Evolutionary conservation across 2,329 filamentous ascomycete genomes (phyloP).

Genomic region (Ophiostoma sp.): DNA sequence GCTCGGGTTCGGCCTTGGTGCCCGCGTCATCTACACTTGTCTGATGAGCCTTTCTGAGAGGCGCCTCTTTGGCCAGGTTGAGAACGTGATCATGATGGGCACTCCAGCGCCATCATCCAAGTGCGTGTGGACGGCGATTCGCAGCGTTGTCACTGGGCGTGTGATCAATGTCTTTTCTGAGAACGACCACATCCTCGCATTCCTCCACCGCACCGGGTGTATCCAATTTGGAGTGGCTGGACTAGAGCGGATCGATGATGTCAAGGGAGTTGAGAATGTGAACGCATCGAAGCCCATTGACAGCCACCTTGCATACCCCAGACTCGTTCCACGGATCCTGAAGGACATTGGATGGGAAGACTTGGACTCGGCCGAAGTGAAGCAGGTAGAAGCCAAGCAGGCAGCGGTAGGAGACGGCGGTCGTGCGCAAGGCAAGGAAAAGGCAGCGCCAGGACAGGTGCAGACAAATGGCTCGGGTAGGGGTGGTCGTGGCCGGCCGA

Average conservation of each 20-base stretch:
- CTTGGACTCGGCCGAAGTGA: constrained; percentile 43
- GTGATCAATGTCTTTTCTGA: constrained; percentile 88
- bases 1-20: constrained; percentile 76
- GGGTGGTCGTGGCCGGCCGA: neutral
- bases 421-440: constrained; percentile 14
- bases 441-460: constrained; percentile 22
- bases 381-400: constrained; percentile 34
- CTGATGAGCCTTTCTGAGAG: constrained; percentile 74
- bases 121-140: constrained; percentile 69
- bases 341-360: constrained; percentile 65
- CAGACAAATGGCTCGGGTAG: neutral
- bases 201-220: constrained; percentile 77
- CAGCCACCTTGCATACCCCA: constrained; percentile 66
- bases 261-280: constrained; percentile 62
- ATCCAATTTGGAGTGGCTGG: constrained; percentile 81
- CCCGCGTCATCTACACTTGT: constrained; percentile 78
- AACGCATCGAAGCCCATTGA: constrained; percentile 60
- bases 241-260: constrained; percentile 65
- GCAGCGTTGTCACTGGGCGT: constrained; percentile 72
- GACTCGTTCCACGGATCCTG: constrained; percentile 61
- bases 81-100: constrained; percentile 80
- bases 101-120: constrained; percentile 69
- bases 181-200: constrained; percentile 81
- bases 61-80: constrained; percentile 77
- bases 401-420: constrained; percentile 28